These are phyloP conservation scores for Acmispon strigosus DNA, from an alignment of 306 rosid genomes.

Conservation along the genomic window DNA sequence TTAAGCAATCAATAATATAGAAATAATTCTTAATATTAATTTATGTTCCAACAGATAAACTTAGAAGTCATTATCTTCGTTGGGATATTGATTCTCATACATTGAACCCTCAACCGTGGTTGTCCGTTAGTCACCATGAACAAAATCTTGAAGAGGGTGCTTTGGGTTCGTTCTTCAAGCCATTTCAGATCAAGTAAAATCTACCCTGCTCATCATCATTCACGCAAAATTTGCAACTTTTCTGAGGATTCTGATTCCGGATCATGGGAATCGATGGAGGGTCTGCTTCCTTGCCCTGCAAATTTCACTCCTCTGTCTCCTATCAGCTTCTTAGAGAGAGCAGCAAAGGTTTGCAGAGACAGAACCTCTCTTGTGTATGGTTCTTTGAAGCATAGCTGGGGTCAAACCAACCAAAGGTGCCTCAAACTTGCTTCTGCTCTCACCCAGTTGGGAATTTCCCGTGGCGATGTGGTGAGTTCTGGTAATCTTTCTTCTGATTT, in stretches of 20 bases:
- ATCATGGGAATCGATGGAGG: slow-evolving; percentile 59
- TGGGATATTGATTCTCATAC: neutral
- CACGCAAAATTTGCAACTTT: slow-evolving; percentile 12
- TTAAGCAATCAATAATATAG: too few relatives aligned
- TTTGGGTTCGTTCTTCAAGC: slow-evolving; percentile 9
- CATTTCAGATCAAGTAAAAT: neutral
- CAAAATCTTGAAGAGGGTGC: slow-evolving; percentile 21
- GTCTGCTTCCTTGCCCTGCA: slow-evolving; percentile 54
- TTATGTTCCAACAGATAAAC: neutral
- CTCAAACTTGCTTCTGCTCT: slow-evolving; percentile 67
- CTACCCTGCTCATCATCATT: neutral
- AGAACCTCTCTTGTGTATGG: slow-evolving; percentile 62
- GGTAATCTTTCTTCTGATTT: neutral
- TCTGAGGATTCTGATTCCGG: slow-evolving; percentile 19
- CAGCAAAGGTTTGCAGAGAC: slow-evolving; percentile 53
- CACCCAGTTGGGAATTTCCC: slow-evolving; percentile 58
- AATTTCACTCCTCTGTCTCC: slow-evolving; percentile 71
- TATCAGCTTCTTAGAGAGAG: slow-evolving; percentile 63
- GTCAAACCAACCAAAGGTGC: slow-evolving; percentile 59
- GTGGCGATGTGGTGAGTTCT: slow-evolving; percentile 62
- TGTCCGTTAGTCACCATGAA: slow-evolving; percentile 7
- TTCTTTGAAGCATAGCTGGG: slow-evolving; percentile 48
- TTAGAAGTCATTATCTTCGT: neutral
- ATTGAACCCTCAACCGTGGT: neutral
- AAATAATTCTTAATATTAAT: neutral